phyloP scores from a whole-genome alignment of 2,329 filamentous ascomycete species.

The Macrophomina phaseolina region DNA sequence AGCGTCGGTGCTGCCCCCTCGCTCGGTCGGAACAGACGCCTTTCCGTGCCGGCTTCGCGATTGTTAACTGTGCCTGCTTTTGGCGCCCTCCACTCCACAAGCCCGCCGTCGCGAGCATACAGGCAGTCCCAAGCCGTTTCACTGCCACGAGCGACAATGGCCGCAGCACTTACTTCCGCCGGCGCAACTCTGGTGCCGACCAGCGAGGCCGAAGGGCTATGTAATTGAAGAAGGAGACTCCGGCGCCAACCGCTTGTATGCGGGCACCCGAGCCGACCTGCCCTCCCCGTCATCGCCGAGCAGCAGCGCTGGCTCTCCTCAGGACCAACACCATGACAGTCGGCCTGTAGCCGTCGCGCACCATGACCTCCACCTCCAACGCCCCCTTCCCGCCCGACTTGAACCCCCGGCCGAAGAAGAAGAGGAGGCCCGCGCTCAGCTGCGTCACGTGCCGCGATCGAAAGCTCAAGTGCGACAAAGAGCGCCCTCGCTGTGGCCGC shows the following conservation, averaged over 20 bases:
- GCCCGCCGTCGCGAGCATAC: too few species aligned
- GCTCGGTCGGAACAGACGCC: background rate
- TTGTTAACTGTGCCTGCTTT: too few species aligned
- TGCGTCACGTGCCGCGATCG: slow-evolving; percentile 20
- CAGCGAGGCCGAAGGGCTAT: too few species aligned
- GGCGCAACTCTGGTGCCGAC: background rate
- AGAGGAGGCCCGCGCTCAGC: slow-evolving; percentile 8
- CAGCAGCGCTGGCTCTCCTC: background rate
- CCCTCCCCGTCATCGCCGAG: background rate
- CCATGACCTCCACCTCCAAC: background rate
- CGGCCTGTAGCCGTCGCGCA: background rate
- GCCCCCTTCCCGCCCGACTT: slow-evolving; percentile 10
- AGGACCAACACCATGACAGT: background rate
- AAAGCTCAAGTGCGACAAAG: slow-evolving; percentile 19
- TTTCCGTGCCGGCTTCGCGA: background rate
- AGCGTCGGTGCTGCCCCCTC: background rate
- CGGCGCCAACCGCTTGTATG: slow-evolving; percentile 10
- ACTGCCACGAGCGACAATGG: too few species aligned
- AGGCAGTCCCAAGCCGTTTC: too few species aligned
- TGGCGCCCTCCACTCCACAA: too few species aligned
- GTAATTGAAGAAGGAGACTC: background rate
- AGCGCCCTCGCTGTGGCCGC: slow-evolving; percentile 16
- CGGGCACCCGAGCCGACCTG: background rate
- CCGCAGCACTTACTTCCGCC: background rate
- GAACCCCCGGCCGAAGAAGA: slow-evolving; percentile 20